Percentiles rank a stretch among this genome's conserved stretches.
phyloP scores from a whole-genome alignment of 345 rosid genomes.

The Geranium brycei region DNA sequence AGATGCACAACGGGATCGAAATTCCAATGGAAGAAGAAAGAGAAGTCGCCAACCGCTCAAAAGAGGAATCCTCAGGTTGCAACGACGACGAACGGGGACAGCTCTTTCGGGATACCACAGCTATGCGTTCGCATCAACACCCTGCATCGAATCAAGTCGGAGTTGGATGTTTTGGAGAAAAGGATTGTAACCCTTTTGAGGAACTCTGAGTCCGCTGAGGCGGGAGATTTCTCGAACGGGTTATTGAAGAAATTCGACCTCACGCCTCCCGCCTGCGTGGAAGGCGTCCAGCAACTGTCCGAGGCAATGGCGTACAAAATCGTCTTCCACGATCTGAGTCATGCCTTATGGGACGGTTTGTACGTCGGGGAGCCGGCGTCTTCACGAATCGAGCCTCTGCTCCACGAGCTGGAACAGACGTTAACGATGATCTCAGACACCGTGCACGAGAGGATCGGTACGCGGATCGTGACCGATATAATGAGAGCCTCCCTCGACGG shows the following conservation, averaged over 20 bases:
- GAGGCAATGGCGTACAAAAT: slow-evolving; percentile 75
- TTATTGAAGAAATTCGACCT: slow-evolving; percentile 75
- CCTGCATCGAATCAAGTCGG: slow-evolving; percentile 60
- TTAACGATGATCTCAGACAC: slow-evolving; percentile 53
- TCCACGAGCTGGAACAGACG: slow-evolving; percentile 60
- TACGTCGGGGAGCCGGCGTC: slow-evolving; percentile 68
- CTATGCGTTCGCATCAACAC: slow-evolving; percentile 70
- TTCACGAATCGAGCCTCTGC: slow-evolving; percentile 63
- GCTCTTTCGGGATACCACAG: slow-evolving; percentile 56
- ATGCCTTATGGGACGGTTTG: slow-evolving; percentile 77
- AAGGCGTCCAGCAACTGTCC: slow-evolving; percentile 81
- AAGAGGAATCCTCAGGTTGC: slow-evolving; percentile 74
- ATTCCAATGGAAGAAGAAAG: slow-evolving; percentile 96
- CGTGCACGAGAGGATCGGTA: slow-evolving; percentile 68
- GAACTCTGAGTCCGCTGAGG: slow-evolving; percentile 81
- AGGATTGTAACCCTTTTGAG: slow-evolving; percentile 77
- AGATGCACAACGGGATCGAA: slow-evolving; percentile 69
- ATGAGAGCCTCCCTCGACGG: slow-evolving; percentile 94
- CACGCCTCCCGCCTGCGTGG: slow-evolving; percentile 67
- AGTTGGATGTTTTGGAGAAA: slow-evolving; percentile 71
- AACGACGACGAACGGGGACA: slow-evolving; percentile 45
- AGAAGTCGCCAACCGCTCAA: slow-evolving; percentile 48
- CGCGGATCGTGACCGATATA: slow-evolving; percentile 59
- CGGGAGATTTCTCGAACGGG: slow-evolving; percentile 75
- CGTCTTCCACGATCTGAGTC: slow-evolving; percentile 71